Evolutionary conservation across 2,329 filamentous ascomycete genomes (phyloP).

Genomic region (Fulvia fulva): DNA sequence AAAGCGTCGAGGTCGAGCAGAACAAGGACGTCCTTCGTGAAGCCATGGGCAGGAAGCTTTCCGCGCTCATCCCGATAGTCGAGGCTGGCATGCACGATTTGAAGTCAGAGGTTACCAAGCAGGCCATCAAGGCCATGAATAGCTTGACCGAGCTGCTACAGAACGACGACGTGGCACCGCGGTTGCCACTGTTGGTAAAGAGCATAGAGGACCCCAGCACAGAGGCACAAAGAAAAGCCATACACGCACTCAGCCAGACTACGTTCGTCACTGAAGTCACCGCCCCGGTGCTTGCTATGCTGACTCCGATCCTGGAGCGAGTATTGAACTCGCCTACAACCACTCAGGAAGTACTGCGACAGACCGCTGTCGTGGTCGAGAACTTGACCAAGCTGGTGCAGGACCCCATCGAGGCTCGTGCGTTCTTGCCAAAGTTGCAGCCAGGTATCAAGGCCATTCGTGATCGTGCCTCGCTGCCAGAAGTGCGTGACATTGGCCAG

Average conservation of each 20-base stretch:
- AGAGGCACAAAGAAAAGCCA: conserved; percentile 87
- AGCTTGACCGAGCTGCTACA: conserved; percentile 83
- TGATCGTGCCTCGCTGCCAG: conserved; percentile 84
- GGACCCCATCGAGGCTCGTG: conserved; percentile 87
- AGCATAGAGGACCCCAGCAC: conserved; percentile 92
- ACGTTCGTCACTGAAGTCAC: conserved; percentile 98
- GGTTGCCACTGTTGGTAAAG: conserved; percentile 87
- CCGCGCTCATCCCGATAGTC: conserved; percentile 82
- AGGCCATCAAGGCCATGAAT: conserved; percentile 88
- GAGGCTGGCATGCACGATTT: conserved; percentile 95
- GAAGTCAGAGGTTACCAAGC: conserved; percentile 80
- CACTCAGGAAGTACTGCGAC: conserved; percentile 86
- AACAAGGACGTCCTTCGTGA: conserved; percentile 88
- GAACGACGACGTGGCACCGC: conserved; percentile 93
- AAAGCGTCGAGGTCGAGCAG: conserved; percentile 76
- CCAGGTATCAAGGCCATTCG: conserved; percentile 89
- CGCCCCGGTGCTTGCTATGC: conserved; percentile 86
- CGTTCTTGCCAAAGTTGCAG: conserved; percentile 89
- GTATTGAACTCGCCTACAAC: conserved; percentile 89
- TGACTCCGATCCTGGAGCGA: conserved; percentile 91
- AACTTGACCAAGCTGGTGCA: conserved; percentile 98
- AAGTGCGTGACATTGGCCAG: conserved; percentile 85
- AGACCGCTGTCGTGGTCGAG: conserved; percentile 94
- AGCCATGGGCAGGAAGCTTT: conserved; percentile 82
- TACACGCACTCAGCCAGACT: conserved; percentile 92